Conservation (phyloP, 2,329 filamentous ascomycete genomes). For the Fusarium circinatum region DNA sequence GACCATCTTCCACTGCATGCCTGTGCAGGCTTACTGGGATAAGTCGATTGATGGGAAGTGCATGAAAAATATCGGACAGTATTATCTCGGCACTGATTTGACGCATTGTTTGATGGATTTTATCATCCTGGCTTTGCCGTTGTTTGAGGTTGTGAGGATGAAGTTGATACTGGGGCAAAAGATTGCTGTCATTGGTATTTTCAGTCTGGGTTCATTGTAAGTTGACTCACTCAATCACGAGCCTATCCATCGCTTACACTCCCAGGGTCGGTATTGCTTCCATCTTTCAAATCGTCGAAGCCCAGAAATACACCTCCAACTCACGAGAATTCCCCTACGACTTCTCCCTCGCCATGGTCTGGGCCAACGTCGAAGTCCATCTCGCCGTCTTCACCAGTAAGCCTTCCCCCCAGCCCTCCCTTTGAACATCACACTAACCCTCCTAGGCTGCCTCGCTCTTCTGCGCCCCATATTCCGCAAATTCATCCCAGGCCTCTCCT, state of each 20-base stretch:
- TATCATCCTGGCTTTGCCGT: constrained; percentile 20
- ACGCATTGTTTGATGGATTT: constrained; percentile 32
- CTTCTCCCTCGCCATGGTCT: constrained; percentile 29
- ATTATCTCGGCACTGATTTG: constrained; percentile 26
- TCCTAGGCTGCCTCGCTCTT: constrained; percentile 16
- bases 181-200: constrained; percentile 26
- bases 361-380: constrained; percentile 27
- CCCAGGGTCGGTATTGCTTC: constrained; percentile 25
- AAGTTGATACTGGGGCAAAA: constrained; percentile 22
- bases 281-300: constrained; percentile 26
- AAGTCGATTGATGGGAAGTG: constrained; percentile 21
- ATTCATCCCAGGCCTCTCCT: constrained; percentile 23
- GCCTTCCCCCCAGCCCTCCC: fast-evolving
- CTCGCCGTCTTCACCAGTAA: constrained; percentile 30
- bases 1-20: constrained; percentile 32
- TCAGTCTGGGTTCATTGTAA: constrained; percentile 27
- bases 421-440: neutral
- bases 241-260: neutral
- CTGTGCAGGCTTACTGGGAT: constrained; percentile 31
- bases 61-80: constrained; percentile 4
- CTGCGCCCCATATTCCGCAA: constrained; percentile 34
- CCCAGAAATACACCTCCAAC: constrained; percentile 12
- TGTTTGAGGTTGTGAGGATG: constrained; percentile 21
- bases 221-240: neutral
- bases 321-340: constrained; percentile 28